These are phyloP conservation scores for Eucalyptus polyanthemos DNA, from an alignment of 345 rosid species.

Conservation along the genomic window DNA sequence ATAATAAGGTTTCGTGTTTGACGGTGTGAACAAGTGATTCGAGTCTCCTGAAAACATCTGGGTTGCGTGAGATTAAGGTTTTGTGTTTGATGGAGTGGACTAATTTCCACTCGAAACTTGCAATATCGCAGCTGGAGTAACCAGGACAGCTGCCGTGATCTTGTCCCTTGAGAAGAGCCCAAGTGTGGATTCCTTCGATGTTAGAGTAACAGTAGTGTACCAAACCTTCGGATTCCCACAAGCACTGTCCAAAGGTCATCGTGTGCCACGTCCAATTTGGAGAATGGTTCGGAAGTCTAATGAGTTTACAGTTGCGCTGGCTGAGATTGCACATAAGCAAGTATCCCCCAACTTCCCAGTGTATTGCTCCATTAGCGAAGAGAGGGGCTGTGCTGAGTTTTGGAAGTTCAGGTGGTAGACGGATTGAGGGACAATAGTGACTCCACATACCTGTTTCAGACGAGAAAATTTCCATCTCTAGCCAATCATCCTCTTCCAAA, in stretches of 20 bases:
- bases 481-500: background rate
- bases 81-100: background rate
- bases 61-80: background rate
- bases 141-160: background rate
- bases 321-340: background rate
- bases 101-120: slow-evolving; percentile 1
- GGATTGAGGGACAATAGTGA: background rate
- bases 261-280: background rate
- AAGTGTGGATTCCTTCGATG: slow-evolving; percentile 13
- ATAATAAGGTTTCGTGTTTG: background rate
- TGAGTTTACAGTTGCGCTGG: background rate
- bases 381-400: background rate
- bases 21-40: background rate
- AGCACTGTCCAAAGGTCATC: slow-evolving; percentile 7
- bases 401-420: slow-evolving; percentile 4
- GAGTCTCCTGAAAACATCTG: background rate
- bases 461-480: slow-evolving; percentile 8
- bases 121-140: background rate
- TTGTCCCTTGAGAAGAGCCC: slow-evolving; percentile 3
- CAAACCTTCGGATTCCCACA: slow-evolving; percentile 6
- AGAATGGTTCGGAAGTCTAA: slow-evolving; percentile 3
- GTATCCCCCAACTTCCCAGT: slow-evolving; percentile 8
- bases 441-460: slow-evolving; percentile 1
- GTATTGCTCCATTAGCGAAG: background rate
- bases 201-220: slow-evolving; percentile 8